These are phyloP conservation scores for Themeda triandra DNA, from an alignment of 176 grass and related monocot genomes.

Conservation along the genomic window DNA sequence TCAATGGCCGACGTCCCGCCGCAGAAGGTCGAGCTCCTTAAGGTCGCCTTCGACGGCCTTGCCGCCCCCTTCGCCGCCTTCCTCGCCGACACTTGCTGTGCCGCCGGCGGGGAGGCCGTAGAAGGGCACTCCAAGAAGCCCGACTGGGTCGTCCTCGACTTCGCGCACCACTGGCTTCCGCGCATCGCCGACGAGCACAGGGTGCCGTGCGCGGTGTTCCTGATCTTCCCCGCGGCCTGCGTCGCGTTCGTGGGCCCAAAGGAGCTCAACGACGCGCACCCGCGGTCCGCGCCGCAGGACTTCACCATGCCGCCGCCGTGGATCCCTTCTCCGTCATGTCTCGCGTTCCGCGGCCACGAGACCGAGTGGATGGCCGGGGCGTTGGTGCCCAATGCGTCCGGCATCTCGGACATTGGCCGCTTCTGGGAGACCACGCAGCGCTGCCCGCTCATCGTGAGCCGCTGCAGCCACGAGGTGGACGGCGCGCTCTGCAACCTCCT, in stretches of 20 bases:
- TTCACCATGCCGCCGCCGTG: not conserved
- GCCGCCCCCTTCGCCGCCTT: not conserved
- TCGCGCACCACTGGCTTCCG: slow-evolving; percentile 30
- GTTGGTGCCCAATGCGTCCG: not conserved
- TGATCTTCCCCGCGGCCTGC: not conserved
- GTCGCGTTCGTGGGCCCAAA: not conserved
- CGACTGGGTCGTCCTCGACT: slow-evolving; percentile 52
- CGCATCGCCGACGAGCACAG: slow-evolving; percentile 22
- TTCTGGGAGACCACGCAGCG: not conserved
- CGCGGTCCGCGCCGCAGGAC: not conserved
- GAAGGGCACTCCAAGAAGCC: not conserved
- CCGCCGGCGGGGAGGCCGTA: not conserved
- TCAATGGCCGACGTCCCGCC: not conserved
- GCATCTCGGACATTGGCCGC: not conserved
- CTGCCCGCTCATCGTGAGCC: not conserved
- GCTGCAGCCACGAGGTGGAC: slow-evolving; percentile 32
- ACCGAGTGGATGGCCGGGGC: not conserved
- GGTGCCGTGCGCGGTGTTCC: not conserved
- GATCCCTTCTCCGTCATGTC: not conserved
- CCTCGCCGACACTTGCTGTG: not conserved
- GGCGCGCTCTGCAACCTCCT: not conserved
- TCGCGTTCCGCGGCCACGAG: slow-evolving; percentile 1
- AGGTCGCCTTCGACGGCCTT: slow-evolving; percentile 44
- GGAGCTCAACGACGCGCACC: not conserved
- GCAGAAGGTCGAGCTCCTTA: slow-evolving; percentile 30